phyloP scores from a whole-genome alignment of 139 green algal genomes.

The Asterochloris erici region DNA sequence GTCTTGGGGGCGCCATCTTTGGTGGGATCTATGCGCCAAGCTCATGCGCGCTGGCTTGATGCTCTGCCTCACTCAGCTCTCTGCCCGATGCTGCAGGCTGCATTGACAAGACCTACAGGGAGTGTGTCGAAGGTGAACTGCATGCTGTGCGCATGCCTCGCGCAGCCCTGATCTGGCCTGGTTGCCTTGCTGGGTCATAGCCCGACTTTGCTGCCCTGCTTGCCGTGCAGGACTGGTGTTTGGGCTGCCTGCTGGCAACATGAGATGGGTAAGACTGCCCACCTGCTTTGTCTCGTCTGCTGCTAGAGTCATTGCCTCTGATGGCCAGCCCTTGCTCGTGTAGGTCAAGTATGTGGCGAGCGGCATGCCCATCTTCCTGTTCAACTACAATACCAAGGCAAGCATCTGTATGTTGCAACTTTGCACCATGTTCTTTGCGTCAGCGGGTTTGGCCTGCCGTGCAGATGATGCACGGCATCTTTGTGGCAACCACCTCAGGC shows the following conservation, averaged over 20 bases:
- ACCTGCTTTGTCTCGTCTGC: not conserved
- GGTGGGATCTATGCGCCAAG: no score
- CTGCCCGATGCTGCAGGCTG: not conserved
- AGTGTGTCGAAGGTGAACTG: not conserved
- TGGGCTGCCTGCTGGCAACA: not conserved
- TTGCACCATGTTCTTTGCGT: no score
- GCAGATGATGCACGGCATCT: slow-evolving; percentile 16
- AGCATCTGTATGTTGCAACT: no score
- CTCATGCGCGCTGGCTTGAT: not conserved
- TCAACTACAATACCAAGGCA: slow-evolving; percentile 1
- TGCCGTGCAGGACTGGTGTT: not conserved
- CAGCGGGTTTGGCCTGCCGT: not conserved
- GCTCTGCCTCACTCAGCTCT: no score
- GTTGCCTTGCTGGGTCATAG: not conserved
- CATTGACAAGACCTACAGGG: not conserved
- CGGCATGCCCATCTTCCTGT: slow-evolving; percentile 18
- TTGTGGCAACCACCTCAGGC: slow-evolving; percentile 1
- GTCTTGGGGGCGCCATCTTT: no score
- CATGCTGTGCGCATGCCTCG: not conserved
- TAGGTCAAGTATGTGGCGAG: not conserved
- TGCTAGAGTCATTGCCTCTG: not conserved
- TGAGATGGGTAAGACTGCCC: not conserved
- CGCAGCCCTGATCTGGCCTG: not conserved
- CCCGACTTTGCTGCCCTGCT: not conserved
- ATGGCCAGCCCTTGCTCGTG: not conserved